Conservation (phyloP, 805 yeast species). For the Lipomyces spencermartinsiae region DNA sequence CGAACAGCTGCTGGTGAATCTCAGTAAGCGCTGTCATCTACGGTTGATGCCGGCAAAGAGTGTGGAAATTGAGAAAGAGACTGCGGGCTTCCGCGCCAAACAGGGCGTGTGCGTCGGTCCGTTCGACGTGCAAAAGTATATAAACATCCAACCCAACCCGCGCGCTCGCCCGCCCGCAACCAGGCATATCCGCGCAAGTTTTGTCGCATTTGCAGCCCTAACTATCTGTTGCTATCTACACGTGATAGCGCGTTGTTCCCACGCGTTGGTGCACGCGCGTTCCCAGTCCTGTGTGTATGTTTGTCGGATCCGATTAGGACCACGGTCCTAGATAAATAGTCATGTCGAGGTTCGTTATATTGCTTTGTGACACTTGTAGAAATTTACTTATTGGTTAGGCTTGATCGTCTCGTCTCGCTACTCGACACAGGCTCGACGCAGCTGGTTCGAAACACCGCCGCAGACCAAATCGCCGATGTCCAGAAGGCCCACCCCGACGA, state of each 20-base stretch:
- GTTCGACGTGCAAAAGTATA: slow-evolving; percentile 18
- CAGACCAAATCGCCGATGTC: slow-evolving; percentile 92
- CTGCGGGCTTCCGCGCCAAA: not conserved
- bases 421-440: slow-evolving; percentile 95
- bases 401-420: slow-evolving; percentile 62
- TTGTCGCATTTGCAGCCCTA: slow-evolving; percentile 3
- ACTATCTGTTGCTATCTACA: not conserved
- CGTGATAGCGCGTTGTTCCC: slow-evolving; percentile 11
- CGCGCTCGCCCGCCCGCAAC: slow-evolving; percentile 4
- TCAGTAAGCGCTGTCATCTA: not conserved
- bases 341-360: slow-evolving; percentile 30
- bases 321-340: slow-evolving; percentile 2
- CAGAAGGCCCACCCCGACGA: slow-evolving; percentile 97
- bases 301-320: not conserved
- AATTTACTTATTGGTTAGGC: slow-evolving; percentile 50
- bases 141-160: slow-evolving; percentile 30
- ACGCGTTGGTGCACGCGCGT: slow-evolving; percentile 20
- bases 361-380: not conserved
- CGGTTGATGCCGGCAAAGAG: not conserved
- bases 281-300: slow-evolving; percentile 1
- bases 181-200: not conserved
- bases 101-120: not conserved
- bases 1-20: not conserved
- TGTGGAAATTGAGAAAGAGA: not conserved
- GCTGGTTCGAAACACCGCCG: slow-evolving; percentile 93